Base-by-base conservation (phyloP, 129 eudicot species). In the Gnaphalium uliginosum region DNA sequence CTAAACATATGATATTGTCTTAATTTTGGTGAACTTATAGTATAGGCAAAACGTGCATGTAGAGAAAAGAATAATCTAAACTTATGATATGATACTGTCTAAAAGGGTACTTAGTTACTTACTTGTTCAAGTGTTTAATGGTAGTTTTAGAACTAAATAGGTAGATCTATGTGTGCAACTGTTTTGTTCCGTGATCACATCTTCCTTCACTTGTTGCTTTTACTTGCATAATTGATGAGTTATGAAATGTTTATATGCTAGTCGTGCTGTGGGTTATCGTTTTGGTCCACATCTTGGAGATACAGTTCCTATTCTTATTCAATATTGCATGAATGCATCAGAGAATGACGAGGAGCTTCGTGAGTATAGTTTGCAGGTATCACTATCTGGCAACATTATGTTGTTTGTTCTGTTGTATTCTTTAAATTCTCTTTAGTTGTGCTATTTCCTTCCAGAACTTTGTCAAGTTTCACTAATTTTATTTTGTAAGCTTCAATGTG, bases 271-370 rank as follows among this genome's bases (percentile, higher is more conserved):
- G 82, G 99, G 99, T 58, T 95, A 91, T 73, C 99, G 97, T 30
- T 95, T 95, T 85, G 99, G 99, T 78, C 89, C 96, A 66, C 89
- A 95, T 81, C 97, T 95, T 54, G 96, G 96, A 81, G 99, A 89
- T 59, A 89, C 99, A 15, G 96, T 95, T 79, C 99, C 99, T 37
- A 72, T 95, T 60, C 82, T 95, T 23, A 84, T 87, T 23, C 85
- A 83, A 75, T 95, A 95, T 81, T 95, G 99, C 77, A 86, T 23
- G 85, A 91, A 82, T 84, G 97, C 99, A 67, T 87, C 99, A 56
- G 99, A 95, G 82, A 95, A 91, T 83, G 97, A 95, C 56, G 99
- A 95, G 83, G 99, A 95, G 81, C 97, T 95, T 79, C 95, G 97
- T 59, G 99, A 95, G 86, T 95, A 95, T 81, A 89, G 99, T 81